Conservation (phyloP, 2,329 filamentous ascomycete species). For the Magnaporthiopsis poae region DNA sequence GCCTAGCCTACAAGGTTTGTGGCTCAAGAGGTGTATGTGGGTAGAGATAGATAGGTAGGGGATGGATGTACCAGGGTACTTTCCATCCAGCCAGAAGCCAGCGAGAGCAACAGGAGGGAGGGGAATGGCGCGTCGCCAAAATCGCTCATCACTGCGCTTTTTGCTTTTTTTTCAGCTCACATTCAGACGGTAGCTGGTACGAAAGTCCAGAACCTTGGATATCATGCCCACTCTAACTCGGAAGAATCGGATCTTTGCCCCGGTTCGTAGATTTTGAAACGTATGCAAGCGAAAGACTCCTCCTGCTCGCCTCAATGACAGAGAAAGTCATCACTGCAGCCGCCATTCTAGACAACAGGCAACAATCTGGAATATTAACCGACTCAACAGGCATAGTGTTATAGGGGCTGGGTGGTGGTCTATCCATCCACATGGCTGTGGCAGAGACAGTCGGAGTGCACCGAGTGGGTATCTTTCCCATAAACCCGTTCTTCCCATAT, state of each 20-base stretch:
- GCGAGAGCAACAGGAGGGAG: no score
- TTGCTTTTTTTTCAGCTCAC: no score
- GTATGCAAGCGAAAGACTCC: not conserved
- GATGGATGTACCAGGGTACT: not conserved
- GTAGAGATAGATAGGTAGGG: not conserved
- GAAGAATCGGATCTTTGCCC: conserved; percentile 7
- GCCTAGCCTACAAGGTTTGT: not conserved
- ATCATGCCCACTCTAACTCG: conserved; percentile 2
- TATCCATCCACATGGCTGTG: not conserved
- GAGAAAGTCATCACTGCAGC: not conserved
- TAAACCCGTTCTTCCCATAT: conserved; percentile 3
- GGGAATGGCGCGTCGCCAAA: no score
- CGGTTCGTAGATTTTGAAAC: conserved; percentile 4
- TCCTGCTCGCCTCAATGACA: not conserved
- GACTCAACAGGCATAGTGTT: conserved; percentile 16
- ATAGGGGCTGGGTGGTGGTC: not conserved
- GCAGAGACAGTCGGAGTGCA: not conserved
- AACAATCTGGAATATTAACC: conserved; percentile 17
- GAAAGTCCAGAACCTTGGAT: not conserved
- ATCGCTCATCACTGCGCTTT: no score
- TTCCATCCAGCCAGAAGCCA: not conserved
- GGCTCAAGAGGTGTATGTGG: not conserved
- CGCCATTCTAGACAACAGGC: not conserved
- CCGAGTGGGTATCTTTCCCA: not conserved
- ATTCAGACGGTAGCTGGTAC: not conserved